These are phyloP conservation scores for Jatropha curcas DNA, from an alignment of 345 rosid species.

Conservation along the genomic window DNA sequence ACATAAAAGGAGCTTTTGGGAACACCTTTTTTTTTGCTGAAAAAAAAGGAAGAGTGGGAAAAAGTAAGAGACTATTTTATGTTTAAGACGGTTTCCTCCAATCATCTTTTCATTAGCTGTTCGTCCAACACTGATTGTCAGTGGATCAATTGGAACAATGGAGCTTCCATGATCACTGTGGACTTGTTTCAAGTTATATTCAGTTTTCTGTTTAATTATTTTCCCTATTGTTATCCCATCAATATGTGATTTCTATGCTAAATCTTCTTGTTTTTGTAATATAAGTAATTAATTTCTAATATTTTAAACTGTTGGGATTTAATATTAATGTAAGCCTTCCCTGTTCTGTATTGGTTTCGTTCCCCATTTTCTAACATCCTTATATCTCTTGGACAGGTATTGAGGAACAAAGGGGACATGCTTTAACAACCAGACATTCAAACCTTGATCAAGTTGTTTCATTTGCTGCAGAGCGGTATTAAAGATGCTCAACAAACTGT, in stretches of 20 bases:
- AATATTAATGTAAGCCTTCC: not conserved
- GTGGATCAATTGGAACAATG: not conserved
- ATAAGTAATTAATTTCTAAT: not conserved
- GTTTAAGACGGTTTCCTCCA: not conserved
- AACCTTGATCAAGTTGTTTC: conserved; percentile 99
- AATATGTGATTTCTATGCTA: too few relatives aligned
- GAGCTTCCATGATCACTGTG: not conserved
- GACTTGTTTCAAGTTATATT: too few relatives aligned
- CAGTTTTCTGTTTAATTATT: too few relatives aligned
- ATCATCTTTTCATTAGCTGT: not conserved
- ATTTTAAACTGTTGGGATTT: not conserved
- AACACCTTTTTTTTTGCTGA: too few relatives aligned
- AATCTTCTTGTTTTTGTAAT: too few relatives aligned
- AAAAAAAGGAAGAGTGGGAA: too few relatives aligned
- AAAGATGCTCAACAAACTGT: conserved; percentile 99
- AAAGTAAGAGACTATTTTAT: too few relatives aligned
- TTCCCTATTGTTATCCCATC: too few relatives aligned
- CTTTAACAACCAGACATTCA: conserved; percentile 92
- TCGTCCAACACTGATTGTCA: not conserved
- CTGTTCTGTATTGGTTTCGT: conserved; percentile 3
- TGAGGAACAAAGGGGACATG: conserved; percentile 99
- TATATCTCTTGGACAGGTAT: conserved; percentile 55
- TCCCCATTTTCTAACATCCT: conserved; percentile 4
- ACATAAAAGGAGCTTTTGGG: too few relatives aligned
- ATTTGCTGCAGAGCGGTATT: conserved; percentile 97